Percentiles rank a stretch among this genome's conserved stretches.
phyloP scores from a whole-genome alignment of 164 flowering plant species.

The Liriodendron chinense region DNA sequence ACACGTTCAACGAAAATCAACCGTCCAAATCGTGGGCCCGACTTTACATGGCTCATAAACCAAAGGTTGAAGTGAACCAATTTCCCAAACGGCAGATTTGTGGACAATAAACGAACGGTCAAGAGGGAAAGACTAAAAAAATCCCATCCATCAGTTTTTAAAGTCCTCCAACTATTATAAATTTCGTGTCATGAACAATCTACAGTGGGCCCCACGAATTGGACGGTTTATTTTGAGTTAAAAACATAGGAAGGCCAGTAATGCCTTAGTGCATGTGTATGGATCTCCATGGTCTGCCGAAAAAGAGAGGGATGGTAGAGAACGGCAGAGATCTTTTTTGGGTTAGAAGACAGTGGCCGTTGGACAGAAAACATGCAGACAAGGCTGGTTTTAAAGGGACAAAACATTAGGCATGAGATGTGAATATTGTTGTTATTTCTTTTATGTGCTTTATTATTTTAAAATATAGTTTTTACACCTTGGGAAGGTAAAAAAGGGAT shows the following conservation, averaged over 20 bases:
- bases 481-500: constrained; percentile 9
- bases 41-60: not conserved
- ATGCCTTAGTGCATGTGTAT: too few relatives aligned
- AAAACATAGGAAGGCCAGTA: not conserved
- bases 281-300: too few relatives aligned
- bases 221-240: not conserved
- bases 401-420: constrained; percentile 43
- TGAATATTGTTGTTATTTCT: not conserved
- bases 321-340: not conserved
- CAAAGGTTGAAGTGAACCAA: not conserved
- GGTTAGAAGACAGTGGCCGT: constrained; percentile 16
- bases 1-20: not conserved
- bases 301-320: not conserved
- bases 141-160: not conserved
- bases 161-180: not conserved
- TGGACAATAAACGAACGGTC: not conserved
- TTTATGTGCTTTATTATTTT: not conserved
- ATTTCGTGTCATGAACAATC: not conserved
- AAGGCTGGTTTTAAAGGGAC: constrained; percentile 47
- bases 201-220: not conserved
- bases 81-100: not conserved
- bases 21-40: not conserved
- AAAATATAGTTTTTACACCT: constrained; percentile 4
- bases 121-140: too few relatives aligned
- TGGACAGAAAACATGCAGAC: constrained; percentile 12